Percentiles rank a stretch among this genome's conserved stretches.
Conservation (phyloP, 2,329 filamentous ascomycete genomes). For the Aspergillus quadrilineatus region DNA sequence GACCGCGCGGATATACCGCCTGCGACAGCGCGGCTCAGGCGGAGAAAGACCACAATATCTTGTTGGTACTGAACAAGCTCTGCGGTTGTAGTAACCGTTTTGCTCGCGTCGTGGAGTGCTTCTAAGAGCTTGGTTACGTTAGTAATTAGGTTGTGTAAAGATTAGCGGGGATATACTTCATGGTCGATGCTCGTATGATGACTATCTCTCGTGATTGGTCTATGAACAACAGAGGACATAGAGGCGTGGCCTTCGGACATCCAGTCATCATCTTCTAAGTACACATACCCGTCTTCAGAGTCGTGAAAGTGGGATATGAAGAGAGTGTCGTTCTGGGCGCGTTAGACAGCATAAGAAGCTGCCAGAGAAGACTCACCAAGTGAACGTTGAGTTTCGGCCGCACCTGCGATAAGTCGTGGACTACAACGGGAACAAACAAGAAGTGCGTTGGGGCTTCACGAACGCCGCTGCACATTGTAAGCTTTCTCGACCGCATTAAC, state of each 20-base stretch:
- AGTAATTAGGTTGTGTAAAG: background rate
- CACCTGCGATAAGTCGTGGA: conserved; percentile 33
- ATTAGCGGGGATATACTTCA: conserved; percentile 19
- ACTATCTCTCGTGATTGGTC: conserved; percentile 18
- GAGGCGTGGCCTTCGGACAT: conserved; percentile 37
- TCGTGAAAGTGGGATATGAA: conserved; percentile 86
- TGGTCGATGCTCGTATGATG: conserved; percentile 22
- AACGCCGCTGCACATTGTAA: conserved; percentile 72
- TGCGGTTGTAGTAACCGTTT: conserved; percentile 64
- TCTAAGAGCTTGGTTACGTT: conserved; percentile 47
- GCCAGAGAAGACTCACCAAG: conserved; percentile 32
- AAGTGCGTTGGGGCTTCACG: conserved; percentile 75
- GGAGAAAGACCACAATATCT: conserved; percentile 83
- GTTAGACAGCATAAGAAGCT: background rate
- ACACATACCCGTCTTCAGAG: conserved; percentile 67
- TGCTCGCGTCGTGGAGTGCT: conserved; percentile 58
- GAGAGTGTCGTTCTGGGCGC: conserved; percentile 69
- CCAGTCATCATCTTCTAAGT: conserved; percentile 63
- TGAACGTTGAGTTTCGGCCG: conserved; percentile 40
- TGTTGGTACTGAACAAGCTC: conserved; percentile 82
- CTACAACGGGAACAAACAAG: conserved; percentile 72
- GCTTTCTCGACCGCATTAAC: conserved; percentile 74
- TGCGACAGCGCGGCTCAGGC: conserved; percentile 80
- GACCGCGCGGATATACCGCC: conserved; percentile 75
- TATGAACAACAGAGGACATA: conserved; percentile 39